Conservation (phyloP, 2,329 filamentous ascomycete species). For the Fusarium setosum region DNA sequence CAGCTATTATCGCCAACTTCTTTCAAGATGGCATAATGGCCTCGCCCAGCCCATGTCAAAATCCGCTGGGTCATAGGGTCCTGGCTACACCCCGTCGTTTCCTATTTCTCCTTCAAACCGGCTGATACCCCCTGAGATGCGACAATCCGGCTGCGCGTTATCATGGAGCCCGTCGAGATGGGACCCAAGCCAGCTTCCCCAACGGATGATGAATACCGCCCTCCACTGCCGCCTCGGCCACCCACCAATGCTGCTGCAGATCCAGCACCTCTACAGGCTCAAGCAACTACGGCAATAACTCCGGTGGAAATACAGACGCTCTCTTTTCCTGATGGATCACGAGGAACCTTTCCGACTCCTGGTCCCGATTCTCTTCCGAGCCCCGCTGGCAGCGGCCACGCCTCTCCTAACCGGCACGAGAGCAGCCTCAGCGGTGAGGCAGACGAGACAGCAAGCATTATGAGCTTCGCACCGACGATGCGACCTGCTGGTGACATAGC, state of each 20-base stretch:
- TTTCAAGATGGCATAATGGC: constrained; percentile 48
- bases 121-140: constrained; percentile 42
- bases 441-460: constrained; percentile 74
- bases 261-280: constrained; percentile 62
- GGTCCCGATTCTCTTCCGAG: constrained; percentile 51
- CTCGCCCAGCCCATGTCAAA: constrained; percentile 8
- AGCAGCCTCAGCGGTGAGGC: constrained; percentile 57
- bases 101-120: not conserved
- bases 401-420: constrained; percentile 49
- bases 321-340: constrained; percentile 75
- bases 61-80: constrained; percentile 25
- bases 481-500: constrained; percentile 78
- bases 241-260: constrained; percentile 51
- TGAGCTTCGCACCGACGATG: constrained; percentile 73
- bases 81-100: constrained; percentile 4
- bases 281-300: constrained; percentile 87
- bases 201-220: constrained; percentile 58
- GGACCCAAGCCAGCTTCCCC: constrained; percentile 41
- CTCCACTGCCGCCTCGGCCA: constrained; percentile 67
- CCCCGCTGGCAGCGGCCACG: constrained; percentile 53
- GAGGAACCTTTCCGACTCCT: constrained; percentile 68
- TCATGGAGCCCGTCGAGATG: constrained; percentile 42
- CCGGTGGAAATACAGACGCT: constrained; percentile 84
- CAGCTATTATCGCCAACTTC: constrained; percentile 21
- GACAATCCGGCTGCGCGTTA: constrained; percentile 26